These are phyloP conservation scores for Colletotrichum limetticola DNA, from an alignment of 2,329 filamentous ascomycete species.

Conservation along the genomic window DNA sequence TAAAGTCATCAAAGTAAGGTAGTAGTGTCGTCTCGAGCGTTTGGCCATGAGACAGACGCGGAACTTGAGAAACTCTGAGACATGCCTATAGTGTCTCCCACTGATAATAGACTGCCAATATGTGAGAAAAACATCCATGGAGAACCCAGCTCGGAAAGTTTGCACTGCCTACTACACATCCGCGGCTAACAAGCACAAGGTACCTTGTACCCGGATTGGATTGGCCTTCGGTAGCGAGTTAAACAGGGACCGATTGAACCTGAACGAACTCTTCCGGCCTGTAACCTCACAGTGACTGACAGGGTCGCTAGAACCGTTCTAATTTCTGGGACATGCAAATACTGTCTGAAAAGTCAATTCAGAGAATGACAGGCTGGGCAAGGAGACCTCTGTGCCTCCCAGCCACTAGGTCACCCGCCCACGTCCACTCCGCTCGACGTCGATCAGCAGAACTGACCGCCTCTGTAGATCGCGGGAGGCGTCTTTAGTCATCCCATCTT, in stretches of 20 bases:
- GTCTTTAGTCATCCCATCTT: background rate
- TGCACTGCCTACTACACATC: background rate
- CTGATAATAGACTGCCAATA: background rate
- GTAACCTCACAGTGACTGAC: background rate
- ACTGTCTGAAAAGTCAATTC: slow-evolving; percentile 20
- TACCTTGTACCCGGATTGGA: background rate
- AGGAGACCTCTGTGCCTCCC: background rate
- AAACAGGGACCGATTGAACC: background rate
- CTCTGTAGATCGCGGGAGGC: slow-evolving; percentile 8
- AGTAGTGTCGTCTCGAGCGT: background rate
- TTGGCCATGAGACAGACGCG: background rate
- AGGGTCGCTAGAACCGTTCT: background rate
- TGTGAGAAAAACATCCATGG: background rate
- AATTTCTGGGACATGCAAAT: background rate
- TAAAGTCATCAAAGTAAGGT: background rate
- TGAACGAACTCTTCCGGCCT: background rate
- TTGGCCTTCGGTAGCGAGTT: background rate
- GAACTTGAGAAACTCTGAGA: slow-evolving; percentile 2
- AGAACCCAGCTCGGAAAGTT: background rate
- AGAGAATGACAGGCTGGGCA: background rate
- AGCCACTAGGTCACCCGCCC: background rate
- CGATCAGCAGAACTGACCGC: slow-evolving; percentile 20
- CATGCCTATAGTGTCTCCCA: background rate
- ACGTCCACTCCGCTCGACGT: background rate
- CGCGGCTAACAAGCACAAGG: background rate